Conservation (phyloP, 2,329 filamentous ascomycete genomes). For the Venturia aucupariae region DNA sequence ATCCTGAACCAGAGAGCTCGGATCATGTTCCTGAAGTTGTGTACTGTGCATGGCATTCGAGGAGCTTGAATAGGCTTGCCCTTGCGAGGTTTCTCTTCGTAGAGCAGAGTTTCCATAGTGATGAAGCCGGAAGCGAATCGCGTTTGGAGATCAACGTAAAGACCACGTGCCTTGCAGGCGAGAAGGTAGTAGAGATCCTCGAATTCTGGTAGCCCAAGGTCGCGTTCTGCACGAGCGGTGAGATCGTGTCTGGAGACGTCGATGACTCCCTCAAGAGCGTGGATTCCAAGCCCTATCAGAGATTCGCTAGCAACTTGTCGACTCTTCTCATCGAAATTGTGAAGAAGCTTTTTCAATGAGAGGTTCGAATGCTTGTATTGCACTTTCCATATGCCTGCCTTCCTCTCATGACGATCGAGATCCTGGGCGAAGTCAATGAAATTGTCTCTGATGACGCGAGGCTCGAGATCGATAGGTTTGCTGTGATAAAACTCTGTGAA, state of each 20-base stretch:
- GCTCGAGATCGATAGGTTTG: background rate
- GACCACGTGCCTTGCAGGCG: slow-evolving; percentile 11
- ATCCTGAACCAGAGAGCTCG: slow-evolving; percentile 12
- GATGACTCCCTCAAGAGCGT: background rate
- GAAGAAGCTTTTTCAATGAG: slow-evolving; percentile 1
- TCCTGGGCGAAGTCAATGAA: background rate
- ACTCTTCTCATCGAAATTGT: slow-evolving; percentile 1
- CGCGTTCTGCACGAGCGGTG: background rate
- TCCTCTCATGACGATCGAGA: slow-evolving; percentile 10
- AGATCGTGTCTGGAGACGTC: background rate
- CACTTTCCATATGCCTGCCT: slow-evolving; percentile 7
- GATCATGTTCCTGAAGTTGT: slow-evolving; percentile 6
- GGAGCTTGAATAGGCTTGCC: background rate
- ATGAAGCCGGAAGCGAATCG: slow-evolving; percentile 10
- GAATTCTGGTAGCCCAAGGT: slow-evolving; percentile 11
- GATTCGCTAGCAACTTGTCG: background rate
- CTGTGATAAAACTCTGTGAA: background rate
- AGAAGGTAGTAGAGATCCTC: slow-evolving; percentile 14
- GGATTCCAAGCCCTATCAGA: background rate
- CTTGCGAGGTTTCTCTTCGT: slow-evolving; percentile 1
- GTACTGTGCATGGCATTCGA: slow-evolving; percentile 10
- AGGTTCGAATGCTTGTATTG: background rate
- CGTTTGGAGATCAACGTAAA: slow-evolving; percentile 8
- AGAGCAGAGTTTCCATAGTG: background rate
- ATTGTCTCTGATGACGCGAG: background rate